These are phyloP conservation scores for Thozetella sp. DNA, from an alignment of 495 filamentous ascomycete genomes.

Conservation along the genomic window DNA sequence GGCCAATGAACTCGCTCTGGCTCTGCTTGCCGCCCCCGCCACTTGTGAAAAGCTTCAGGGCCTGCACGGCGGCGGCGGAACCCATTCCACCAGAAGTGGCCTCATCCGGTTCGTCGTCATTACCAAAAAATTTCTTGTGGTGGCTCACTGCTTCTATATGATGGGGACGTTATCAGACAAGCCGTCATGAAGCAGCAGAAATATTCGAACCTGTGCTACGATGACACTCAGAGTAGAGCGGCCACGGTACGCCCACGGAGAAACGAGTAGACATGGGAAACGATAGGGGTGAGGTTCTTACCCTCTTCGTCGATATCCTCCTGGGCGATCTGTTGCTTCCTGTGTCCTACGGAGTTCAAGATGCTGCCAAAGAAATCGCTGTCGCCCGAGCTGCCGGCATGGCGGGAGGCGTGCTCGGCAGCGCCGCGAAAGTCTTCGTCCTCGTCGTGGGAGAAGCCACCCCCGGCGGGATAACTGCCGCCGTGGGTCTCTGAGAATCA, in stretches of 20 bases:
- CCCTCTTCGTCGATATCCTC: constrained; percentile 64
- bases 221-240: background rate
- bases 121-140: constrained; percentile 56
- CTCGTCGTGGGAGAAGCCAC: constrained; percentile 30
- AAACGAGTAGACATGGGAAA: too few relatives aligned
- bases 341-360: constrained; percentile 47
- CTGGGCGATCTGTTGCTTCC: constrained; percentile 46
- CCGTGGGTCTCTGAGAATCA: constrained; percentile 31
- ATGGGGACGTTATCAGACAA: constrained; percentile 3
- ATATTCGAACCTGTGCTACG: background rate
- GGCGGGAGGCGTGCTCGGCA: constrained; percentile 49
- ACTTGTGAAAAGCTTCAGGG: constrained; percentile 62
- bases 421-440: constrained; percentile 52
- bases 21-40: constrained; percentile 33
- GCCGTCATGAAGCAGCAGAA: background rate
- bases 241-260: too few relatives aligned
- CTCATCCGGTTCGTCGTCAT: constrained; percentile 28
- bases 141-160: constrained; percentile 47
- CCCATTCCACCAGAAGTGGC: constrained; percentile 50
- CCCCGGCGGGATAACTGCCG: constrained; percentile 36
- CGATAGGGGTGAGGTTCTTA: constrained; percentile 14
- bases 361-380: constrained; percentile 52
- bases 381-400: constrained; percentile 48
- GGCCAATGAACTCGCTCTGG: constrained; percentile 48
- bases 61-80: constrained; percentile 67